These are phyloP conservation scores for Hypoxylon subgilvum DNA, from an alignment of 495 filamentous ascomycete genomes.

Conservation along the genomic window DNA sequence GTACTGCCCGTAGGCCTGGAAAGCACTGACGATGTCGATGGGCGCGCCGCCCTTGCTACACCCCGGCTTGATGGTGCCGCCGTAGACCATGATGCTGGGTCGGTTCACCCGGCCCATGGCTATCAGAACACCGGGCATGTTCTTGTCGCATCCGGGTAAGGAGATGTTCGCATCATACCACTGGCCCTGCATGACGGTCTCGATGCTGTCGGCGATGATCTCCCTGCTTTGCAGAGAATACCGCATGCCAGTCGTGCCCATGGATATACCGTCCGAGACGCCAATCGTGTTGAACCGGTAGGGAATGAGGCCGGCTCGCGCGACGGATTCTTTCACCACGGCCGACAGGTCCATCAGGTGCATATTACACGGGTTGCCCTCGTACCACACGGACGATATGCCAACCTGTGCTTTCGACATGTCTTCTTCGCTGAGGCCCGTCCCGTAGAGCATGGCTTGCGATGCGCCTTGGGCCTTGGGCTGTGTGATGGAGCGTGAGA, in stretches of 20 bases:
- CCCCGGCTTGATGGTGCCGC: slow-evolving; percentile 90
- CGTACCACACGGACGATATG: slow-evolving; percentile 88
- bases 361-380: slow-evolving; percentile 99
- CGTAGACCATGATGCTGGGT: slow-evolving; percentile 95
- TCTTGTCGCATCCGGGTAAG: slow-evolving; percentile 99
- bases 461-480: slow-evolving; percentile 97
- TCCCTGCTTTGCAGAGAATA: slow-evolving; percentile 93
- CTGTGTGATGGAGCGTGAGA: slow-evolving; percentile 85
- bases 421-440: slow-evolving; percentile 80
- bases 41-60: slow-evolving; percentile 77
- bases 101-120: slow-evolving; percentile 96
- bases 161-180: slow-evolving; percentile 99
- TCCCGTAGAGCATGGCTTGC: slow-evolving; percentile 98
- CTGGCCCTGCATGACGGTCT: slow-evolving; percentile 98
- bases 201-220: slow-evolving; percentile 95
- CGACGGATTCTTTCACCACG: slow-evolving; percentile 82
- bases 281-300: slow-evolving; percentile 98
- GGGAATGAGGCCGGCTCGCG: slow-evolving; percentile 76
- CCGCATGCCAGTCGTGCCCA: slow-evolving; percentile 88
- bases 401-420: slow-evolving; percentile 95
- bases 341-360: slow-evolving; percentile 88
- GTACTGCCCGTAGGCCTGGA: slow-evolving; percentile 97
- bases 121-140: slow-evolving; percentile 98
- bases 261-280: slow-evolving; percentile 84
- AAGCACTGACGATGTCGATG: slow-evolving; percentile 95